Evolutionary conservation across 2,329 filamentous ascomycete species (phyloP).

Genomic region (Colletotrichum plurivorum): DNA sequence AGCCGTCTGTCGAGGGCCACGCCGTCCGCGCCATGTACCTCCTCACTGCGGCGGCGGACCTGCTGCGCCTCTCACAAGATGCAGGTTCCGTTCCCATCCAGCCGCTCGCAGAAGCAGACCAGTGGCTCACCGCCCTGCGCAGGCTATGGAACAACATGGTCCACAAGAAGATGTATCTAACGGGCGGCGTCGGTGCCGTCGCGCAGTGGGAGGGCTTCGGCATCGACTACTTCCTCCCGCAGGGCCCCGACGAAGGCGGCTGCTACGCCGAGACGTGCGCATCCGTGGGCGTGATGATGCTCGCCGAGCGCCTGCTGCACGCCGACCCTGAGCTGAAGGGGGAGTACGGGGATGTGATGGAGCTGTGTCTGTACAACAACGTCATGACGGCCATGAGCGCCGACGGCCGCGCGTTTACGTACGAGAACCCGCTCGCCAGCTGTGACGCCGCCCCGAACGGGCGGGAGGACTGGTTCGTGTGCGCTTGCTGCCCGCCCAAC

Average conservation of each 20-base stretch:
- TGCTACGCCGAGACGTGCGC: slow-evolving; percentile 76
- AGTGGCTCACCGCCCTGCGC: slow-evolving; percentile 56
- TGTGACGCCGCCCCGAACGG: slow-evolving; percentile 63
- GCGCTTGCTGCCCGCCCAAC: slow-evolving; percentile 74
- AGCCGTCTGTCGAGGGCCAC: slow-evolving; percentile 70
- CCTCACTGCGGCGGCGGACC: slow-evolving; percentile 69
- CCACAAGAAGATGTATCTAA: slow-evolving; percentile 73
- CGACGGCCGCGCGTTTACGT: slow-evolving; percentile 71
- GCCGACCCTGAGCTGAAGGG: slow-evolving; percentile 61
- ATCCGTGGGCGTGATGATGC: slow-evolving; percentile 72
- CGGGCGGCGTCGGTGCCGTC: slow-evolving; percentile 71
- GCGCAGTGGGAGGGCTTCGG: slow-evolving; percentile 74
- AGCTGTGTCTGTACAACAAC: slow-evolving; percentile 72
- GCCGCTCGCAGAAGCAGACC: slow-evolving; percentile 43
- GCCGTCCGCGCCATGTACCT: slow-evolving; percentile 73
- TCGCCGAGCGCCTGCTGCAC: slow-evolving; percentile 69
- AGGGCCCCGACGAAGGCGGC: slow-evolving; percentile 71
- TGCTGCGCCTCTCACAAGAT: slow-evolving; percentile 57
- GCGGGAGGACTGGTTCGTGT: slow-evolving; percentile 71
- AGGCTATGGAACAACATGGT: slow-evolving; percentile 73
- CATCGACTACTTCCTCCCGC: slow-evolving; percentile 70
- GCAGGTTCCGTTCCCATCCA: slow-evolving; percentile 37
- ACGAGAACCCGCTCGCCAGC: slow-evolving; percentile 72
- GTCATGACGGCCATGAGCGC: slow-evolving; percentile 70
- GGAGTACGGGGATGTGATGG: slow-evolving; percentile 71